A percentile compares a stretch with the other conserved stretches of the same genome.
These are phyloP conservation scores for Lumnitzera racemosa DNA, from an alignment of 345 rosid genomes.

Conservation along the genomic window DNA sequence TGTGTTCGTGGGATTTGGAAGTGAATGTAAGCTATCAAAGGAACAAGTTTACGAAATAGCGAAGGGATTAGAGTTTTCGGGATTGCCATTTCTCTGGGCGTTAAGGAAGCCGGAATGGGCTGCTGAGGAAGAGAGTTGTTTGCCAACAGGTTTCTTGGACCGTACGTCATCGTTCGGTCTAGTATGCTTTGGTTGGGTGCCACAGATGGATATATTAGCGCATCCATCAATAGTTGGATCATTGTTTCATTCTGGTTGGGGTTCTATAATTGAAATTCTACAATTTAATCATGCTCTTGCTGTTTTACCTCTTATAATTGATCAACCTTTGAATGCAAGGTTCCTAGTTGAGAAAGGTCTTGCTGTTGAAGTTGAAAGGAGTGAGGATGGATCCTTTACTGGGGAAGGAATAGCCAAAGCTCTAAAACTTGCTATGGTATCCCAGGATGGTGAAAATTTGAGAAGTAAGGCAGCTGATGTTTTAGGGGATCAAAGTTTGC, in stretches of 20 bases:
- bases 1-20: constrained; percentile 26
- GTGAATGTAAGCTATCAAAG: constrained; percentile 16
- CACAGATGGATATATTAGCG: constrained; percentile 13
- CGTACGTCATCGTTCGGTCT: constrained; percentile 6
- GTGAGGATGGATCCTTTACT: constrained; percentile 18
- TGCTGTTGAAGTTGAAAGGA: constrained; percentile 18
- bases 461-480: neutral
- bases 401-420: constrained; percentile 11
- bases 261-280: constrained; percentile 17
- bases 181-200: constrained; percentile 21
- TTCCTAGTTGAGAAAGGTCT: constrained; percentile 17
- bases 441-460: constrained; percentile 7
- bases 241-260: constrained; percentile 23
- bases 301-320: constrained; percentile 15
- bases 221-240: constrained; percentile 20
- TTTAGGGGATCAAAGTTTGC: constrained; percentile 13
- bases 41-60: constrained; percentile 25
- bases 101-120: constrained; percentile 23
- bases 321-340: constrained; percentile 22
- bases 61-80: constrained; percentile 19
- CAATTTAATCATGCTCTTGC: constrained; percentile 16
- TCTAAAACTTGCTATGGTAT: constrained; percentile 15
- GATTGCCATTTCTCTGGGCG: constrained; percentile 27
- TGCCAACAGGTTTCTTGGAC: constrained; percentile 15
- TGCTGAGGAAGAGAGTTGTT: constrained; percentile 3